A percentile compares a stretch with the other conserved stretches of the same genome.
Evolutionary conservation across 176 grass and related monocot species (phyloP).

Genomic region (Musa schizocarpa): DNA sequence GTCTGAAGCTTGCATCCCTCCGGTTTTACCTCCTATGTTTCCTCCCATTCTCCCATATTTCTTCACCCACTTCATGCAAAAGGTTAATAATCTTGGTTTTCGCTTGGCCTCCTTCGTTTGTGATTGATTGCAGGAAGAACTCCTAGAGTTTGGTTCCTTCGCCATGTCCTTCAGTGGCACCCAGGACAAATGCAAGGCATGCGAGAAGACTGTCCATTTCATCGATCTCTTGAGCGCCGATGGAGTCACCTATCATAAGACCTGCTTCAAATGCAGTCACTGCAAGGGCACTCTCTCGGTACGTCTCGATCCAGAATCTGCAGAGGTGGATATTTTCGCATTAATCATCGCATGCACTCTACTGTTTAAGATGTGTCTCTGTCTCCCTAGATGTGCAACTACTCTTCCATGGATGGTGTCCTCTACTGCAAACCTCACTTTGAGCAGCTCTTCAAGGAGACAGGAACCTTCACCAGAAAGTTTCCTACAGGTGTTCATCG

Average conservation of each 20-base stretch:
- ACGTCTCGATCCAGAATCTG: background rate
- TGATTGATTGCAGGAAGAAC: no score
- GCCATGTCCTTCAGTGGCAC: slow-evolving; percentile 96
- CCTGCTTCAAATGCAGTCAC: slow-evolving; percentile 18
- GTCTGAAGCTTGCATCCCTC: slow-evolving; percentile 23
- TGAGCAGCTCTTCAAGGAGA: slow-evolving; percentile 99
- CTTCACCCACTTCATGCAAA: slow-evolving; percentile 4
- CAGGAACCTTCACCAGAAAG: slow-evolving; percentile 84
- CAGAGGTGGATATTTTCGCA: no score
- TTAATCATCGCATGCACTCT: no score
- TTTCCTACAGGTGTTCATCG: slow-evolving; percentile 23
- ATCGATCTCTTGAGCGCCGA: slow-evolving; percentile 85
- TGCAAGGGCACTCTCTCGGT: slow-evolving; percentile 69
- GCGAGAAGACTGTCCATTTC: slow-evolving; percentile 95
- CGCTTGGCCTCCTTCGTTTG: background rate
- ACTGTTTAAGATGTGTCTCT: background rate
- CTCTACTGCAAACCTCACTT: slow-evolving; percentile 98
- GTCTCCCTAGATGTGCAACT: slow-evolving; percentile 60
- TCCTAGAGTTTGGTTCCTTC: background rate
- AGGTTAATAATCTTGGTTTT: background rate
- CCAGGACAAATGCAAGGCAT: slow-evolving; percentile 86
- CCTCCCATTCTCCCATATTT: slow-evolving; percentile 37
- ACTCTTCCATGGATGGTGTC: slow-evolving; percentile 94
- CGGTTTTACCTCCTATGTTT: slow-evolving; percentile 33
- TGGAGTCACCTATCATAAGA: slow-evolving; percentile 12